Evolutionary conservation across 305 asterid species (phyloP).

Genomic region (Petunia hybrid): DNA sequence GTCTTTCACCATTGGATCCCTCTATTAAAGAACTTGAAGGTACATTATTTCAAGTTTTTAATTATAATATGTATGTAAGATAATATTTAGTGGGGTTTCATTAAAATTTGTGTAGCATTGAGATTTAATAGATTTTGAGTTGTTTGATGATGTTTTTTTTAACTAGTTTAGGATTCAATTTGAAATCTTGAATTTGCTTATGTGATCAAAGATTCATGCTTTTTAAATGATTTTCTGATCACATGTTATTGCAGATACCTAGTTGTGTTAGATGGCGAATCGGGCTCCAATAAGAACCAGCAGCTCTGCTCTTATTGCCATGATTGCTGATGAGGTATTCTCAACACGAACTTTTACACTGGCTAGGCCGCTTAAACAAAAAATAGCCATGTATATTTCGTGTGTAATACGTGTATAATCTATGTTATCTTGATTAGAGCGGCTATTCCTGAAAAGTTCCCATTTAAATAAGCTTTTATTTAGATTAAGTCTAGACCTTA

Average conservation of each 20-base stretch:
- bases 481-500: not conserved
- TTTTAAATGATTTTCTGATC: not conserved
- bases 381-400: too few species aligned
- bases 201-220: not conserved
- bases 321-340: slow-evolving; percentile 32
- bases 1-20: not conserved
- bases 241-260: not conserved
- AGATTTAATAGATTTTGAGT: not conserved
- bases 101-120: too few species aligned
- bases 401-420: too few species aligned
- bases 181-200: not conserved
- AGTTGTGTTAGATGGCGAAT: slow-evolving; percentile 22
- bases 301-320: slow-evolving; percentile 33
- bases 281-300: slow-evolving; percentile 20
- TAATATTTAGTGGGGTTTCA: not conserved
- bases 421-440: too few species aligned
- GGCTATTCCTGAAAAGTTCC: too few species aligned
- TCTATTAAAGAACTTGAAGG: not conserved
- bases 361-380: too few species aligned
- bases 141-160: not conserved
- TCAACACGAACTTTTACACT: not conserved
- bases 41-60: too few species aligned
- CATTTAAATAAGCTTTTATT: too few species aligned
- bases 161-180: not conserved
- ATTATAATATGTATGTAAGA: not conserved